Evolutionary conservation across 2,329 filamentous ascomycete species (phyloP).

Genomic region (Phoma herbarum): DNA sequence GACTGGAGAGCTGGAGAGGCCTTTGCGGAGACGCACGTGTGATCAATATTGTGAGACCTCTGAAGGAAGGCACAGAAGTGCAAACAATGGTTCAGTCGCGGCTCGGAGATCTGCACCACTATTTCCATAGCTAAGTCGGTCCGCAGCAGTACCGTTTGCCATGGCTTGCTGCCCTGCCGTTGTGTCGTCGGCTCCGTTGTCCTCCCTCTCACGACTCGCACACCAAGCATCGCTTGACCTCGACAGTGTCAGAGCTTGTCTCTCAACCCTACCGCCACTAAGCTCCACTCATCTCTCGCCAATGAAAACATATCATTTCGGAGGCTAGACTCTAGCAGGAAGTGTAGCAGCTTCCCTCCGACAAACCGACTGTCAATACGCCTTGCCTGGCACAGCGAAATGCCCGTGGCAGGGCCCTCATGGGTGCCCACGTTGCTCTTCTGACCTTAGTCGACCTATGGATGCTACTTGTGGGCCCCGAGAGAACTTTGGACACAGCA

Average conservation of each 20-base stretch:
- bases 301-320: constrained; percentile 26
- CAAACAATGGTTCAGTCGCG: not conserved
- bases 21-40: constrained; percentile 29
- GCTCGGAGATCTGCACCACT: constrained; percentile 1
- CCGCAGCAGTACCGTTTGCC: not conserved
- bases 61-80: not conserved
- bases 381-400: constrained; percentile 25
- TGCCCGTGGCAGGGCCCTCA: constrained; percentile 31
- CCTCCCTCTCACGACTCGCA: constrained; percentile 23
- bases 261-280: constrained; percentile 11
- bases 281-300: constrained; percentile 19
- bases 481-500: constrained; percentile 4
- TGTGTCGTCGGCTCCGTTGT: constrained; percentile 7
- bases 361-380: constrained; percentile 5
- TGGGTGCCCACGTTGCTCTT: constrained; percentile 18
- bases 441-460: constrained; percentile 16
- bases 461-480: constrained; percentile 12
- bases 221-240: constrained; percentile 28
- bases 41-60: not conserved
- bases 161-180: constrained; percentile 1
- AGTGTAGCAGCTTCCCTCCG: constrained; percentile 28
- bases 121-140: not conserved
- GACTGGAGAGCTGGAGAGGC: constrained; percentile 29
- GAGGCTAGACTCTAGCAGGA: constrained; percentile 30
- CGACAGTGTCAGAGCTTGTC: constrained; percentile 33